Evolutionary conservation across 2,329 filamentous ascomycete genomes (phyloP), one percentile per base, ranked within the genome.

Genomic region (Ophiostoma triangulosporum): DNA sequence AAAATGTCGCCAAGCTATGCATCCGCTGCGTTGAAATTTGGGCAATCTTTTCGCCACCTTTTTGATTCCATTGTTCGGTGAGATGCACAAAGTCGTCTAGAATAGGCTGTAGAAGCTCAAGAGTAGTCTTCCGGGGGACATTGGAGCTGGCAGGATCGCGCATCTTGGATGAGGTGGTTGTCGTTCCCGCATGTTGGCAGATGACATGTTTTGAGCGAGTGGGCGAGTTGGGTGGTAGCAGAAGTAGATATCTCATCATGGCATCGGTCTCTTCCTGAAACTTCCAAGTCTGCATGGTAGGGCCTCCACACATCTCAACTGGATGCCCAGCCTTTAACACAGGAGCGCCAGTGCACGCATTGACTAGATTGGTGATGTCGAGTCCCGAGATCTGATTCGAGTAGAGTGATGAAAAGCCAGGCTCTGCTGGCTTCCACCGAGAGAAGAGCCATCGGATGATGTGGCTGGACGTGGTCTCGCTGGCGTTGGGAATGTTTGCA

Each of bases 391-490:
- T 76, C 64, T 86, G 84, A 11, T 72, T 67, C 2, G 81, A 78
- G 59, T 83, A 75, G 17, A 79, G 76, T 5, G 78, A 75, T n/a
- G 81, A 78, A 65, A 85, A 87, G 4, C 73, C 69, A 53, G 77
- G 71, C 62, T 95, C 88, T 36, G 74, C 81, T 85, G 89, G 85
- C 59, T 81, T 82, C 89, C 91, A 98, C 61, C 78, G 83, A 32
- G 81, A 77, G 60, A 89, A 82, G 1, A 93, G 66, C 93, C 93
- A 98, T 60, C 81, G 76, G 54, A 93, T 78, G 33, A 93, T 76
- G 61, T 86, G 80, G 58, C 81, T 84, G 35, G 80, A 82, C 3
- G 82, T 84, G 36, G 74, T 73, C 59, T 82, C 78, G 59, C 79
- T 86, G 33, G 79, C 78, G 55, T 78, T 83, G 1, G 87, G 84